A percentile compares a stretch with the other conserved stretches of the same genome.
Conservation (phyloP, 225 moss, liverwort and hornwort species). For the Sphagnum contortum region DNA sequence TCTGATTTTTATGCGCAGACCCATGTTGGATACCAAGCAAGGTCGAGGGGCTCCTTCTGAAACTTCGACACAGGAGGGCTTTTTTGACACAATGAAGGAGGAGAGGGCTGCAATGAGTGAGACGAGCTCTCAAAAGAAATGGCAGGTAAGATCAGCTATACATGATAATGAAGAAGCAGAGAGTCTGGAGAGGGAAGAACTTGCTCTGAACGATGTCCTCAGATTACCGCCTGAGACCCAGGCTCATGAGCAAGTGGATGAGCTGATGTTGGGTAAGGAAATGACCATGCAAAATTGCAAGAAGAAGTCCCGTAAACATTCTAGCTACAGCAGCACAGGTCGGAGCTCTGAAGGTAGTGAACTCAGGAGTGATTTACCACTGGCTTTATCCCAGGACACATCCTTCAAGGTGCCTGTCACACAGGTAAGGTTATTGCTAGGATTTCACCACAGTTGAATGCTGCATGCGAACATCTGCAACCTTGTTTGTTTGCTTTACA, state of each 20-base stretch:
- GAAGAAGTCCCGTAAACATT: conserved; percentile 5
- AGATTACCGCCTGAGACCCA: background rate
- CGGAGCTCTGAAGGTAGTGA: conserved; percentile 12
- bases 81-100: conserved; percentile 10
- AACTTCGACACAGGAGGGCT: conserved; percentile 12
- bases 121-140: background rate
- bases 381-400: conserved; percentile 30
- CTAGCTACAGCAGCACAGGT: conserved; percentile 1
- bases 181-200: conserved; percentile 15
- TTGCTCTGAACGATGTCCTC: conserved; percentile 11
- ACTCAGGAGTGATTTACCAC: conserved; percentile 5
- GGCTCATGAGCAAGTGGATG: background rate
- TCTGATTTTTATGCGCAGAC: conserved; percentile 10
- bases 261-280: conserved; percentile 2
- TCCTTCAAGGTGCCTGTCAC: conserved; percentile 35
- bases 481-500: no score
- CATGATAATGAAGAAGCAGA: conserved; percentile 4
- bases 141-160: background rate
- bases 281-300: background rate
- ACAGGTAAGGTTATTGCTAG: conserved; percentile 13
- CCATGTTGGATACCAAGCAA: conserved; percentile 5
- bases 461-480: no score
- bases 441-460: no score
- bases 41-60: conserved; percentile 30
- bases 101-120: background rate